Base-by-base conservation (phyloP, 495 filamentous ascomycete genomes). In the Bombardia bombarda region DNA sequence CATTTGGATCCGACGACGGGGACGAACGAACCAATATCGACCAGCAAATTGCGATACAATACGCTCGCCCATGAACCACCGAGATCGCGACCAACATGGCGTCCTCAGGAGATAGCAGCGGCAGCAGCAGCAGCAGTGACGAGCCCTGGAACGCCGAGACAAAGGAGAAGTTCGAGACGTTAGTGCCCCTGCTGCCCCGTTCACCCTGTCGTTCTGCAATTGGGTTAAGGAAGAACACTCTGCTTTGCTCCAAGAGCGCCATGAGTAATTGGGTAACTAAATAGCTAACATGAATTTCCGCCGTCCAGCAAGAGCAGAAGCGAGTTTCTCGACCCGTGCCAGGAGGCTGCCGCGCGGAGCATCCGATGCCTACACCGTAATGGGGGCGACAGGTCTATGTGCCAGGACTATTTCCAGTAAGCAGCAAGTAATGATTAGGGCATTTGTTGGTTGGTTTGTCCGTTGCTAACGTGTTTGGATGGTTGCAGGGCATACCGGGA, bases 351-450 rank as follows among this genome's bases (percentile, higher is more conserved):
- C n/a, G 63, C 78, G 35, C 72, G 78, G 46, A 95, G 87, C 62
- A 76, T 94, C 10, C 79, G 75, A 55, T 97, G 90, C 65, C 70
- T 97, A 62, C 80, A 86, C 51, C 79, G 90, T 18, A 97, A 97
- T 65, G 80, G 67, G 2, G 87, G 79, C 16, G 87, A 95, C 60
- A 75, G 80, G 40, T 73, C 82, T n/a, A 81, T 96, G 78, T 97
- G 90, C 56, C 65, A 66, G 38, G 92, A 96, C 60, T 97, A 92
- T 61, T 97, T 97, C 56, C 84, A 95, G 90, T 96, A 50, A 67
- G 80, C 67, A 23, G 10, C n/a, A 34, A 9, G 3, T n/a, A 5
- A 14, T 34, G 17, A n/a, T n/a, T n/a, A n/a, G n/a, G n/a, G n/a
- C 3, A 8, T 8, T 16, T 34, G 32, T 34, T 34, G 32, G 17